These are phyloP conservation scores for Amniculicola lignicola DNA, from an alignment of 495 filamentous ascomycete genomes.

Conservation along the genomic window DNA sequence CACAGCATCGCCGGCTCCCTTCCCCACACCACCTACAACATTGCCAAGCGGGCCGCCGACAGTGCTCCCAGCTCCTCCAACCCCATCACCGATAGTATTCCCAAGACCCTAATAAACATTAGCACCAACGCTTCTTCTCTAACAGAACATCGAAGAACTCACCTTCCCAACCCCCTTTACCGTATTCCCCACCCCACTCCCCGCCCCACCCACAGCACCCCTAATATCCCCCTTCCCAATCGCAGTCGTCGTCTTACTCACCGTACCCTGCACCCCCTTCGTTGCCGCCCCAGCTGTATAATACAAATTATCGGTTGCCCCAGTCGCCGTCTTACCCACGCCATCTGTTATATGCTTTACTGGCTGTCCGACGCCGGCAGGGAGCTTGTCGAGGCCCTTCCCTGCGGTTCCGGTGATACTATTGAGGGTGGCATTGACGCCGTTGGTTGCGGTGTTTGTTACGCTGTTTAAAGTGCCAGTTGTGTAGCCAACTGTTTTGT, in stretches of 20 bases:
- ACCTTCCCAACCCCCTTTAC: slow-evolving; percentile 28
- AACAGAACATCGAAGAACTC: neutral
- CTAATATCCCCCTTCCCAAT: slow-evolving; percentile 29
- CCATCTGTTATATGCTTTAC: slow-evolving; percentile 31
- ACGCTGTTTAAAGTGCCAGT: slow-evolving; percentile 23
- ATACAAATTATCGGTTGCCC: slow-evolving; percentile 28
- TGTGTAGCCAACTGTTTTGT: slow-evolving; percentile 26
- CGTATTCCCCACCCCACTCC: slow-evolving; percentile 28
- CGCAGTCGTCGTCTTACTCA: slow-evolving; percentile 31
- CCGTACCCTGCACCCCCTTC: slow-evolving; percentile 31
- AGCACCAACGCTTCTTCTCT: neutral
- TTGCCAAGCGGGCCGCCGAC: slow-evolving; percentile 30
- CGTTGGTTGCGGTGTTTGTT: slow-evolving; percentile 18
- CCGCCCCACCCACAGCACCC: slow-evolving; percentile 23
- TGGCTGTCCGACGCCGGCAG: slow-evolving; percentile 31
- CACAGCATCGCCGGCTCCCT: slow-evolving; percentile 24
- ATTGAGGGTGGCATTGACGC: slow-evolving; percentile 19
- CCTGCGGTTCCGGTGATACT: slow-evolving; percentile 24
- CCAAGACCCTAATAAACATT: slow-evolving; percentile 23
- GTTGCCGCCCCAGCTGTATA: slow-evolving; percentile 26
- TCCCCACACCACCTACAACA: slow-evolving; percentile 26
- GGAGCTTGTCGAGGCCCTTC: slow-evolving; percentile 27
- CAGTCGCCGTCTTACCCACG: slow-evolving; percentile 30
- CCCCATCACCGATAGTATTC: slow-evolving; percentile 21
- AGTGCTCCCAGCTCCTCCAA: slow-evolving; percentile 22